Percentiles rank a stretch among this genome's conserved stretches.
Evolutionary conservation across 495 filamentous ascomycete genomes (phyloP).

Genomic region (Neurospora sp.): DNA sequence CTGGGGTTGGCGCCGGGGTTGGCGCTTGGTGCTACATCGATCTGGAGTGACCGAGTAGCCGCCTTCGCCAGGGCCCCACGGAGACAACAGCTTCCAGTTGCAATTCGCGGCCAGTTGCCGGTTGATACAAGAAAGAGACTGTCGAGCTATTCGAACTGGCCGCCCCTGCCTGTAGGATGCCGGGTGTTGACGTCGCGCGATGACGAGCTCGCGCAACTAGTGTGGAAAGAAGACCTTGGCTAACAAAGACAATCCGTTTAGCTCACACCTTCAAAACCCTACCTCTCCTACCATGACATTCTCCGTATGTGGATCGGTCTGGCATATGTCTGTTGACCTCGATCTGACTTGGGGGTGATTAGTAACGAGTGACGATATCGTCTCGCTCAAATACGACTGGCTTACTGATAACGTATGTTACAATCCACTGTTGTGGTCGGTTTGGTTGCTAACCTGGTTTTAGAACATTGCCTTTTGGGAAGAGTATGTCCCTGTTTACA

Average conservation of each 20-base stretch:
- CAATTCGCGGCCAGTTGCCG: not conserved
- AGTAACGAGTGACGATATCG: conserved; percentile 64
- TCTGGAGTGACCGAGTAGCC: not conserved
- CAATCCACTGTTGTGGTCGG: conserved; percentile 1
- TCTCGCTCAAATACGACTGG: conserved; percentile 85
- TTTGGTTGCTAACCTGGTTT: conserved; percentile 1
- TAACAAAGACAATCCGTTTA: conserved; percentile 3
- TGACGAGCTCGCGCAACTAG: not conserved
- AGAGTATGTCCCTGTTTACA: conserved; percentile 51
- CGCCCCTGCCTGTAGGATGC: not conserved
- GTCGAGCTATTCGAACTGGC: not conserved
- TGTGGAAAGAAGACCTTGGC: not conserved
- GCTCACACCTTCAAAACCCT: conserved; percentile 26
- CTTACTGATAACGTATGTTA: conserved; percentile 86
- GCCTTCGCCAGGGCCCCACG: not conserved
- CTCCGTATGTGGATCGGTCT: conserved; percentile 25
- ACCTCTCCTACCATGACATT: conserved; percentile 38
- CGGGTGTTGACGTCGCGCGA: not conserved
- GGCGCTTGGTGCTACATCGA: not conserved
- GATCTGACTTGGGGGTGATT: conserved; percentile 8
- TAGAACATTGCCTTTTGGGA: conserved; percentile 95
- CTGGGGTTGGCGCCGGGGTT: not conserved
- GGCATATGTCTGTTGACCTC: not conserved
- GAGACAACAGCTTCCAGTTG: not conserved
- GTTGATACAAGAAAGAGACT: not conserved